Conservation (phyloP, 2,329 filamentous ascomycete genomes). For the Epichloe brachyelytri region DNA sequence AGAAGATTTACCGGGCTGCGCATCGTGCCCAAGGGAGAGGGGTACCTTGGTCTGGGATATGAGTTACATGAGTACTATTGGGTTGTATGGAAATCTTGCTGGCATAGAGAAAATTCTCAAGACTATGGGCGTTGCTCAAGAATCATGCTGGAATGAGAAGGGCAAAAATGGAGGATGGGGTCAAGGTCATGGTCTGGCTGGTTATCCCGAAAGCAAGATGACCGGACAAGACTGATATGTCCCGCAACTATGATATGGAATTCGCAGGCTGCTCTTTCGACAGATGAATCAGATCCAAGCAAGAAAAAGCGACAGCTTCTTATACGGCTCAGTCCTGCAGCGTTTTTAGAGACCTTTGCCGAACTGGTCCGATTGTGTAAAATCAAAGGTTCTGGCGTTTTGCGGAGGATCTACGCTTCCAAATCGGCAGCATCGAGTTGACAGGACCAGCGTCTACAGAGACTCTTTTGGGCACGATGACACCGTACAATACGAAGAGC, state of each 20-base stretch:
- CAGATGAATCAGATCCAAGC: conserved; percentile 12
- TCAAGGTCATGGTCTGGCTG: conserved; percentile 35
- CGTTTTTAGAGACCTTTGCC: conserved; percentile 57
- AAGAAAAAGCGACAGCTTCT: conserved; percentile 37
- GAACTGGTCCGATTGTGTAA: conserved; percentile 45
- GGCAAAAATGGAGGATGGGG: conserved; percentile 58
- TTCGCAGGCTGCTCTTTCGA: conserved; percentile 22
- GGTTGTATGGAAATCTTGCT: conserved; percentile 52
- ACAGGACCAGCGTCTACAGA: conserved; percentile 65
- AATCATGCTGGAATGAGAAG: conserved; percentile 47
- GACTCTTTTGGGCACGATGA: conserved; percentile 56
- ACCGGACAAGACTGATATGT: conserved; percentile 46
- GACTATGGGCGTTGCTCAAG: conserved; percentile 47
- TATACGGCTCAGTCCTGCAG: conserved; percentile 70
- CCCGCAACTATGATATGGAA: conserved; percentile 69
- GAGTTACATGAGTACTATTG: conserved; percentile 85
- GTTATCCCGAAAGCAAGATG: conserved; percentile 41
- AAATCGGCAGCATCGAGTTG: conserved; percentile 47
- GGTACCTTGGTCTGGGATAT: conserved; percentile 84
- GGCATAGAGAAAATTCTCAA: conserved; percentile 56
- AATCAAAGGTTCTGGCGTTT: conserved; percentile 46
- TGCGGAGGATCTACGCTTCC: conserved; percentile 57
- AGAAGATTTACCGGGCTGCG: conserved; percentile 80
- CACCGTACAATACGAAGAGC: conserved; percentile 28
- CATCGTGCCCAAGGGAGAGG: conserved; percentile 63